phyloP scores from a whole-genome alignment of 192 early-diverging fungal species.

The Gamsiella multidivaricata region DNA sequence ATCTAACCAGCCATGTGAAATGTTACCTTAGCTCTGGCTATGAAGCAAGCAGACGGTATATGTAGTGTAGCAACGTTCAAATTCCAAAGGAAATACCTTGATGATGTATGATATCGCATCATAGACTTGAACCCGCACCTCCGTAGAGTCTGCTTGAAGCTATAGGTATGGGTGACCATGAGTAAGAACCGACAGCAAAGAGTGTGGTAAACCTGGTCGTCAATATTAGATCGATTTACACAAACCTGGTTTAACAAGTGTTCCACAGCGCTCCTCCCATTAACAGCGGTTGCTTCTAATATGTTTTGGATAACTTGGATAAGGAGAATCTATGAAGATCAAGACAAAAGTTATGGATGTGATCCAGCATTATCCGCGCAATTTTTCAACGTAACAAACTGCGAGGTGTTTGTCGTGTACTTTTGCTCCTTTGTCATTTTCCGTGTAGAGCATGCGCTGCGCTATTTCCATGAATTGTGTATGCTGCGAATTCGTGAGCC shows the following conservation, averaged over 20 bases:
- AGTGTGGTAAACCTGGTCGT: too few species aligned
- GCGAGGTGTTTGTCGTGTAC: not conserved
- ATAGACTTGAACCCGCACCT: constrained; percentile 47
- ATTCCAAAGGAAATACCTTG: constrained; percentile 20
- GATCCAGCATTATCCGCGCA: not conserved
- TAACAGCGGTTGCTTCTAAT: constrained; percentile 17
- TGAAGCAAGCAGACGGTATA: not conserved
- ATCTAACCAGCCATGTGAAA: constrained; percentile 19
- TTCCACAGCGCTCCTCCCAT: constrained; percentile 41
- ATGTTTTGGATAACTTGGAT: constrained; percentile 36
- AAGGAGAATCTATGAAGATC: constrained; percentile 21
- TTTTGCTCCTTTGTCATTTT: constrained; percentile 2
- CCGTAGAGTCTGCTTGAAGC: constrained; percentile 55
- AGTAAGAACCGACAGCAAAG: too few species aligned
- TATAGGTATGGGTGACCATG: not conserved
- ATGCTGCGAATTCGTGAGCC: not conserved
- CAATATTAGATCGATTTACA: too few species aligned
- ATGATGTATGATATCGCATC: constrained; percentile 41
- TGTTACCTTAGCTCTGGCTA: not conserved
- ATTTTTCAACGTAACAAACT: not conserved
- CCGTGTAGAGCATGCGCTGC: not conserved
- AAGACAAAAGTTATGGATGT: not conserved
- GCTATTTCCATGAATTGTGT: constrained; percentile 17
- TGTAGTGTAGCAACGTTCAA: not conserved
- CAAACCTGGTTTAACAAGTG: constrained; percentile 50